Conservation (phyloP, 345 rosid genomes). For the Eucalyptus erythrocorys region DNA sequence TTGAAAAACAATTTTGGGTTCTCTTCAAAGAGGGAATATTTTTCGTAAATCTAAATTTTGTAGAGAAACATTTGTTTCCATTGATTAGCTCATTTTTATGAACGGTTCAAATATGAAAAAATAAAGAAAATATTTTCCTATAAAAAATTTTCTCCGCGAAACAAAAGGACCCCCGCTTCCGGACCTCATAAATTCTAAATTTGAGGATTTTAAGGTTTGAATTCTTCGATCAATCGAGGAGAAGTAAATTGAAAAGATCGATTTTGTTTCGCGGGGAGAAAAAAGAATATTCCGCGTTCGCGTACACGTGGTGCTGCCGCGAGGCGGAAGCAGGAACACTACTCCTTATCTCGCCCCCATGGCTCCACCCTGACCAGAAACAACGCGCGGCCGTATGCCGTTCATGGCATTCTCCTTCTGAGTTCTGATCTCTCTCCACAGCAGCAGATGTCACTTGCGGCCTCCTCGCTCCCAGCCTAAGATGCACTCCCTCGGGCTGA, state of each 20-base stretch:
- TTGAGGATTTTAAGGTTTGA: background rate
- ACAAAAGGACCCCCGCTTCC: too few species aligned
- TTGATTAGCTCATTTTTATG: rapidly evolving
- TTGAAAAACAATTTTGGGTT: too few species aligned
- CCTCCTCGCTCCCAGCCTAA: background rate
- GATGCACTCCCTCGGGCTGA: background rate
- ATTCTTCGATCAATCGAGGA: background rate
- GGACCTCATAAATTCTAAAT: background rate
- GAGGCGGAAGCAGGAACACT: background rate
- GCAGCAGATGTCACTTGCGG: background rate
- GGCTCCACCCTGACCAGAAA: background rate
- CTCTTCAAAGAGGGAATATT: too few species aligned
- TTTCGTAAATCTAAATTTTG: too few species aligned
- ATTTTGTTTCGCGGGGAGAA: background rate
- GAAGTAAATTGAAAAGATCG: background rate
- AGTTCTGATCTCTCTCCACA: background rate
- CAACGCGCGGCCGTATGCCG: background rate
- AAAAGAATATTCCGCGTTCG: background rate
- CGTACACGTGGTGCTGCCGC: background rate
- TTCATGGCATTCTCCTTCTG: background rate
- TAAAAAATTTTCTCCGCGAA: too few species aligned
- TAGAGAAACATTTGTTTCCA: rapidly evolving
- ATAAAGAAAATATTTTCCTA: too few species aligned
- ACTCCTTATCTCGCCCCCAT: background rate
- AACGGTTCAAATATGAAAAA: rapidly evolving